Evolutionary conservation across 768 basidiomycete genomes (phyloP).

Genomic region (Boletus edulis): DNA sequence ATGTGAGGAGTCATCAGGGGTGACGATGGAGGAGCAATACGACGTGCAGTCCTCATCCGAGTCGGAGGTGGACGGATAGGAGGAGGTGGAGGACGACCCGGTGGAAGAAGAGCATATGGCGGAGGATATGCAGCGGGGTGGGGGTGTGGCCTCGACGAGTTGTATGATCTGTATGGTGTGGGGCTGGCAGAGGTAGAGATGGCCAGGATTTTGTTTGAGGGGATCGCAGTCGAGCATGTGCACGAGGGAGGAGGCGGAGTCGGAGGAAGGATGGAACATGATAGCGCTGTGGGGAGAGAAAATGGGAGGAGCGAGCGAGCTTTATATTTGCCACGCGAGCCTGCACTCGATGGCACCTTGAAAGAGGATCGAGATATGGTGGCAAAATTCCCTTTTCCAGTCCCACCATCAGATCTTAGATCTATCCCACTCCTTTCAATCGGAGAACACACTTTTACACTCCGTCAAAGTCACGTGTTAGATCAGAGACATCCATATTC

Average conservation of each 20-base stretch:
- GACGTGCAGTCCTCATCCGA: constrained; percentile 54
- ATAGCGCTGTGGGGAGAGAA: constrained; percentile 15
- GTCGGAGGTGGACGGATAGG: constrained; percentile 35
- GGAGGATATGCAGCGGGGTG: constrained; percentile 41
- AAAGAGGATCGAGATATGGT: constrained; percentile 20
- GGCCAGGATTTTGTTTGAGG: constrained; percentile 36
- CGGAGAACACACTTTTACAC: background rate
- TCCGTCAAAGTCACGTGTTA: constrained; percentile 17
- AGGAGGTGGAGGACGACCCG: constrained; percentile 38
- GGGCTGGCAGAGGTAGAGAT: constrained; percentile 48
- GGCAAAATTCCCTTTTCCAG: constrained; percentile 1
- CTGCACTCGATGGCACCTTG: constrained; percentile 7
- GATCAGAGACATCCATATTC: constrained; percentile 5
- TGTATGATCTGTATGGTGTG: constrained; percentile 66
- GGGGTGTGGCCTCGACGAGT: constrained; percentile 63
- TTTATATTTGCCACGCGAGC: constrained; percentile 29
- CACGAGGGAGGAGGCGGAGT: constrained; percentile 21
- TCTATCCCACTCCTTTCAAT: constrained; percentile 2
- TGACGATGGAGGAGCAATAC: constrained; percentile 68
- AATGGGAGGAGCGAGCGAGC: constrained; percentile 7
- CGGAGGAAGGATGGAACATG: constrained; percentile 27
- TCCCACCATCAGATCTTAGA: constrained; percentile 22
- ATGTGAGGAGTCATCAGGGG: constrained; percentile 37
- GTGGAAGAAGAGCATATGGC: constrained; percentile 35
- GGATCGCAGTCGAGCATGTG: constrained; percentile 29